Evolutionary conservation across 2,329 filamentous ascomycete species (phyloP), one percentile per base, ranked within the genome.

Genomic region (Aspergillus melleus): DNA sequence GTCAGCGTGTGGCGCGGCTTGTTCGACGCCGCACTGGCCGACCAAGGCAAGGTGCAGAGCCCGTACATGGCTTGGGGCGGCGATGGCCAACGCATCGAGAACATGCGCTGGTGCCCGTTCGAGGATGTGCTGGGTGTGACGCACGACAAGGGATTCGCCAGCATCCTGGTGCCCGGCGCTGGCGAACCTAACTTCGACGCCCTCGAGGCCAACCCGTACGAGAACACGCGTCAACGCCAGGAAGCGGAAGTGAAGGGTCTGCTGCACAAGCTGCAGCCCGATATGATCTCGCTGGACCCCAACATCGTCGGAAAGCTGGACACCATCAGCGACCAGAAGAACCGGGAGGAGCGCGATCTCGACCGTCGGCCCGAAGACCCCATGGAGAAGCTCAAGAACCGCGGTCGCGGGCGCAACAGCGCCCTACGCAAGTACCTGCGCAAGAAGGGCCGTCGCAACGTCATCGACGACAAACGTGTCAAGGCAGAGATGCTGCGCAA

Each of bases 141-240:
- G 2, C 94, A 98, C 79, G 85, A 90, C 71, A 81, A 88, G 61
- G 95, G 95, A 14, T 98, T 98, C 79, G 90, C 90, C 16, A 95
- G 90, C 58, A 86, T 97, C 72, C 86, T 99, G 67, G 87, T 98
- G 2, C 95, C 95, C 8, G 95, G 95, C 52, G 90, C 94, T n/a
- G 95, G 95, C 63, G 95, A 99, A 76, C 88, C 95, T 73, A 98
- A 98, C 84, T 97, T 91, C 74, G 95, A 99, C 75, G 90, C 92
- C 2, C 82, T 97, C 56, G 95, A 99, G 77, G 83, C 88, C 68
- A 99, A 99, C 81, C 95, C 95, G 36, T 98, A 94, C 84, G 95
- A 98, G 79, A 96, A 90, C 55, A 84, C 83, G 70, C 96, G 95
- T 79, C 93, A 98, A 79, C 87, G 95, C 70, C 93, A 96, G 76